These are phyloP conservation scores for Cyclospora cayetanensis DNA, from an alignment of 169 alveolate genomes.

Conservation along the genomic window DNA sequence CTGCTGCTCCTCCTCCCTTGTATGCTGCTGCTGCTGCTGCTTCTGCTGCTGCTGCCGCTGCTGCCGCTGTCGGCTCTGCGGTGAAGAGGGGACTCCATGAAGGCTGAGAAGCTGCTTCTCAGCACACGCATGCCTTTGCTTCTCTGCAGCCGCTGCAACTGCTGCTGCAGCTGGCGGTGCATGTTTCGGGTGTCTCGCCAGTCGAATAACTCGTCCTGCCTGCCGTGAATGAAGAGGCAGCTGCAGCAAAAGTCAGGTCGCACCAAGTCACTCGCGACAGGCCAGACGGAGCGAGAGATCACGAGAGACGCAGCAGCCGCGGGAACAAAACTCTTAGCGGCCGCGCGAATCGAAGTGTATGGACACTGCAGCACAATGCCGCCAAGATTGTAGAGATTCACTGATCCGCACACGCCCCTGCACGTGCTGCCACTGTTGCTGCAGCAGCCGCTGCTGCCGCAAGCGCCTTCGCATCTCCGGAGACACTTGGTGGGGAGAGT, in stretches of 20 bases:
- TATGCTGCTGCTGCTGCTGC: neutral
- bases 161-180: conserved; percentile 35
- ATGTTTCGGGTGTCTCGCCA: neutral
- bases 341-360: conserved; percentile 77
- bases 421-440: neutral
- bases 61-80: no score
- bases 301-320: conserved; percentile 45
- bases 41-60: neutral
- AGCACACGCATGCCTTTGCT: no score
- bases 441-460: neutral
- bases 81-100: neutral
- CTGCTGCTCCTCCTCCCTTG: neutral
- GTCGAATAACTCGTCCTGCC: conserved; percentile 24
- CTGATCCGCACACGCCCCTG: neutral
- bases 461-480: neutral
- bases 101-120: neutral
- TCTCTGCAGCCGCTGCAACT: neutral
- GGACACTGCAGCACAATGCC: conserved; percentile 80
- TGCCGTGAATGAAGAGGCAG: conserved; percentile 78
- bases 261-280: neutral
- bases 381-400: conserved; percentile 56
- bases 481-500: no score
- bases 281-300: conserved; percentile 62
- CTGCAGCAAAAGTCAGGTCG: conserved; percentile 71
- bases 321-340: conserved; percentile 78